phyloP scores from a whole-genome alignment of 2,329 filamentous ascomycete genomes.

The Monilinia polystroma region DNA sequence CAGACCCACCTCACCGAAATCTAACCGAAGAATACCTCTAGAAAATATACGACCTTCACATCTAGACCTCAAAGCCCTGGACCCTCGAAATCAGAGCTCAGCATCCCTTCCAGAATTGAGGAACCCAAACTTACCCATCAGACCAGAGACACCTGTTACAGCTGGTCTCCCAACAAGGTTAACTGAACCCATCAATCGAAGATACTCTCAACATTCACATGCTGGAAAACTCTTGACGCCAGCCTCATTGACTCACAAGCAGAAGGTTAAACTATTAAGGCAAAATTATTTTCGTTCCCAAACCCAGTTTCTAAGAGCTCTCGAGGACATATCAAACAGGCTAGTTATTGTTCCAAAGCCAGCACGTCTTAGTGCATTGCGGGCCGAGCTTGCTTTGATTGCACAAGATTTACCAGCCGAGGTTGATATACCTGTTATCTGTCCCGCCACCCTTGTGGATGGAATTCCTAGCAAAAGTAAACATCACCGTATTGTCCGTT shows the following conservation, averaged over 20 bases:
- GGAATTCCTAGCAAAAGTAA: constrained; percentile 72
- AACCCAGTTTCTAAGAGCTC: constrained; percentile 75
- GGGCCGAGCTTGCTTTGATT: constrained; percentile 77
- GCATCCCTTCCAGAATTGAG: constrained; percentile 64
- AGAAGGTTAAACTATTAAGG: constrained; percentile 70
- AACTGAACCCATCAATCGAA: constrained; percentile 47
- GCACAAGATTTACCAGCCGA: constrained; percentile 79
- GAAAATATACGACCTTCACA: constrained; percentile 35
- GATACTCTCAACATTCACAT: constrained; percentile 57
- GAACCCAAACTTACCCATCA: constrained; percentile 51
- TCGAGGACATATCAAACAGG: constrained; percentile 84
- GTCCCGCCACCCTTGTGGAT: constrained; percentile 70
- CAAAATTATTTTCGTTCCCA: constrained; percentile 83
- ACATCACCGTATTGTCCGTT: constrained; percentile 78
- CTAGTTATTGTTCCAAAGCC: constrained; percentile 79
- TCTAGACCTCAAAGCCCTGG: constrained; percentile 43
- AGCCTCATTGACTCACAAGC: constrained; percentile 59
- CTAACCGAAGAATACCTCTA: constrained; percentile 30
- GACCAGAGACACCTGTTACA: constrained; percentile 58
- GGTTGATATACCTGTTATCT: constrained; percentile 80
- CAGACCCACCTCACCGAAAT: constrained; percentile 32
- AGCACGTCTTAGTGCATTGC: constrained; percentile 74
- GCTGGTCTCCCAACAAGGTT: constrained; percentile 50
- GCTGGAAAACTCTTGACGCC: constrained; percentile 55
- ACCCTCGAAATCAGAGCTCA: constrained; percentile 61